These are phyloP conservation scores for Hericium coralloides DNA, from an alignment of 768 basidiomycete species.

Conservation along the genomic window DNA sequence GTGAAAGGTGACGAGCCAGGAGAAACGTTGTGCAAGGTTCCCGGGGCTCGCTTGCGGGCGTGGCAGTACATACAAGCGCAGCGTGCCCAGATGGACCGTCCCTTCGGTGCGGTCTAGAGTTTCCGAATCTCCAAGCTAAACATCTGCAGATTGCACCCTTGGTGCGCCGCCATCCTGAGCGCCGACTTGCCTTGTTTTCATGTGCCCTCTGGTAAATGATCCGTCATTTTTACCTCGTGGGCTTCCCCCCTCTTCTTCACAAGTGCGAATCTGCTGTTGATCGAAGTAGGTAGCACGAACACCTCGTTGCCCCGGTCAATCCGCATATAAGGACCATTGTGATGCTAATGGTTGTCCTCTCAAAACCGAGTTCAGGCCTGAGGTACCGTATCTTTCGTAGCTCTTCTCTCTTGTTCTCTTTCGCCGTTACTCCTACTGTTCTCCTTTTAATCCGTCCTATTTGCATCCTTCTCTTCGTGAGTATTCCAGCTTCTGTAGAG, in stretches of 20 bases:
- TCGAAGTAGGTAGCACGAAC: not conserved
- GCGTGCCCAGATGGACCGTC: not conserved
- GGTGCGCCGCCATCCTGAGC: not conserved
- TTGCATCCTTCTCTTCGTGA: not conserved
- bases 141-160: not conserved
- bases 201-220: conserved; percentile 1
- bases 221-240: not conserved
- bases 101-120: not conserved
- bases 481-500: not conserved
- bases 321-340: not conserved
- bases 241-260: not conserved
- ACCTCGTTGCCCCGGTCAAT: not conserved
- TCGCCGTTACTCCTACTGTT: not conserved
- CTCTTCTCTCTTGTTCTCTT: not conserved
- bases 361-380: not conserved
- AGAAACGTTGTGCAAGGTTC: not conserved
- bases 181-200: not conserved
- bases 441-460: not conserved
- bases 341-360: not conserved
- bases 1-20: not conserved
- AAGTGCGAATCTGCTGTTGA: not conserved
- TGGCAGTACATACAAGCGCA: not conserved
- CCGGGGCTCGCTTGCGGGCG: not conserved
- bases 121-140: not conserved
- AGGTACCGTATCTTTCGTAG: not conserved